phyloP scores from a whole-genome alignment of 257 asterid species.

The Anisodus acutangulus region DNA sequence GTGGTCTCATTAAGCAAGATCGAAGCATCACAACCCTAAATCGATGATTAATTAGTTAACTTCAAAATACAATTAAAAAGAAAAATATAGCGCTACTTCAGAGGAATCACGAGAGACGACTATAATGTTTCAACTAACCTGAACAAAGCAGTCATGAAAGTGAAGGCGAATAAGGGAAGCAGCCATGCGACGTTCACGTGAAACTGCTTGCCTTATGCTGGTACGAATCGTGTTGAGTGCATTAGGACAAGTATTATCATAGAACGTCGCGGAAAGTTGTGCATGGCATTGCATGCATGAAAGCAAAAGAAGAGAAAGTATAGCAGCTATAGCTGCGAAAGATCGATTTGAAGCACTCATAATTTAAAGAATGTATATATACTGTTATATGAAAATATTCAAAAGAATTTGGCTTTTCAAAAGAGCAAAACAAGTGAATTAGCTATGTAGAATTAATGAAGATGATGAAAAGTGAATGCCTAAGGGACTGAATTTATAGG shows the following conservation, averaged over 20 bases:
- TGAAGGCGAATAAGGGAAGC: background rate
- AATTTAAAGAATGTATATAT: background rate
- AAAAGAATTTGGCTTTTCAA: too few species aligned
- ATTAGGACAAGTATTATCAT: background rate
- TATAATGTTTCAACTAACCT: background rate
- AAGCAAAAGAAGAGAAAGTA: background rate
- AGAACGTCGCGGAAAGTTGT: background rate
- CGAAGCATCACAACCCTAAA: conserved; percentile 20
- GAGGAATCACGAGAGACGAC: background rate
- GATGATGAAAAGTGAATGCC: conserved; percentile 16
- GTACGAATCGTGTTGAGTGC: background rate
- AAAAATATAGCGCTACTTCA: too few species aligned
- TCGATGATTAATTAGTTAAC: too few species aligned
- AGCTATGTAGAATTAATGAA: background rate
- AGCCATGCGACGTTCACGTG: conserved; percentile 5
- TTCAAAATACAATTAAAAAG: too few species aligned
- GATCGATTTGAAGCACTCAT: background rate
- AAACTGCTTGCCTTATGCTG: background rate
- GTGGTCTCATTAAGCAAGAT: conserved; percentile 1
- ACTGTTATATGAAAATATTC: background rate
- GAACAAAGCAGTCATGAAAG: background rate
- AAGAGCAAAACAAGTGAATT: background rate
- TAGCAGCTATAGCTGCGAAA: background rate
- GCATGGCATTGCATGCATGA: background rate
- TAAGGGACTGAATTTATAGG: conserved; percentile 23